Percentiles rank a stretch among this genome's conserved stretches.
Evolutionary conservation across 225 moss, liverwort and hornwort species (phyloP).

Genomic region (Marchantia paleacea): DNA sequence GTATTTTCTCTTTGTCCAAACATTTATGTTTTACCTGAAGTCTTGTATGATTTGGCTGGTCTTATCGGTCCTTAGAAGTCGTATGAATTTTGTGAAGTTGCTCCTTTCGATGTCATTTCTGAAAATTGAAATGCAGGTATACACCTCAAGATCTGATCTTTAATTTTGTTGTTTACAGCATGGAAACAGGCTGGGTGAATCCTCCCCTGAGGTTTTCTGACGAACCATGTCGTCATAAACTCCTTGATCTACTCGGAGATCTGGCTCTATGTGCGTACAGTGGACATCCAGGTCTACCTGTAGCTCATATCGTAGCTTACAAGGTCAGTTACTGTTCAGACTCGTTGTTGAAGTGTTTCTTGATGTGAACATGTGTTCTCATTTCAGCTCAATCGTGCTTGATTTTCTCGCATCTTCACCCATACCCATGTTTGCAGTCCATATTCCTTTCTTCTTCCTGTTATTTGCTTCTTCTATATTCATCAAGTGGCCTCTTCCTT

Average conservation of each 20-base stretch:
- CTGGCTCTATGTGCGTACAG: conserved; percentile 72
- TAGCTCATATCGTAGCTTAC: conserved; percentile 87
- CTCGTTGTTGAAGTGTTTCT: background rate
- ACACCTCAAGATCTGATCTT: background rate
- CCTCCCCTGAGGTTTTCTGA: conserved; percentile 84
- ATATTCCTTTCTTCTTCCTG: too few relatives aligned
- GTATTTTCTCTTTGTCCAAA: conserved; percentile 11
- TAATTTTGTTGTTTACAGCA: conserved; percentile 33
- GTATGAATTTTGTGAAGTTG: background rate
- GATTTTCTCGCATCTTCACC: too few relatives aligned
- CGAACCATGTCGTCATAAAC: conserved; percentile 93
- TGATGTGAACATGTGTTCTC: too few relatives aligned
- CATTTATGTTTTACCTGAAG: background rate
- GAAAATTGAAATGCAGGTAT: background rate
- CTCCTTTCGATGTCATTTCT: background rate
- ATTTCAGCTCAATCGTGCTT: too few relatives aligned
- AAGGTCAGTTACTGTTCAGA: conserved; percentile 42
- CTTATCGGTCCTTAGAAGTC: too few relatives aligned
- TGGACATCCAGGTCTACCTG: conserved; percentile 81
- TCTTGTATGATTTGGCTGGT: background rate
- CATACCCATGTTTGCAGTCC: too few relatives aligned
- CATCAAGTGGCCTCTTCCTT: too few relatives aligned
- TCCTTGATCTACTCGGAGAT: conserved; percentile 90
- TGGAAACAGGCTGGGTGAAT: conserved; percentile 85
- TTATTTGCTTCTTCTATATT: too few relatives aligned